These are phyloP conservation scores for Rhynchosporium secalis DNA, from an alignment of 2,329 filamentous ascomycete species.

Conservation along the genomic window DNA sequence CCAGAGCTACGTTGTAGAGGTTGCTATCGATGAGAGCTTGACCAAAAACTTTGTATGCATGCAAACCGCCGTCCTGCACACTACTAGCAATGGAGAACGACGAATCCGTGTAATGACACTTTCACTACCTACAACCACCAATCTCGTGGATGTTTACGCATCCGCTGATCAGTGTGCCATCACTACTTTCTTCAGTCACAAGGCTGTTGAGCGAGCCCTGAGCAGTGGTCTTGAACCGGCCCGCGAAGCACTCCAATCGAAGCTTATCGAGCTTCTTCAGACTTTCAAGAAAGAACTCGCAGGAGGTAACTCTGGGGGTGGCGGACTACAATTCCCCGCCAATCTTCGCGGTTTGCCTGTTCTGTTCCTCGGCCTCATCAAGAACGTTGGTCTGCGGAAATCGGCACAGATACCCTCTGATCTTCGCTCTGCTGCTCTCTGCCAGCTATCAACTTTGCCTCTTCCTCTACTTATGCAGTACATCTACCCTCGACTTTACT, in stretches of 20 bases:
- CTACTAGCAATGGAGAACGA: conserved; percentile 95
- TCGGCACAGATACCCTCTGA: conserved; percentile 93
- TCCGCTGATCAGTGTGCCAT: conserved; percentile 94
- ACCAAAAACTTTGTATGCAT: conserved; percentile 89
- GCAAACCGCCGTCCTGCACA: conserved; percentile 93
- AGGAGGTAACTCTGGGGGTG: conserved; percentile 89
- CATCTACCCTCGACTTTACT: conserved; percentile 84
- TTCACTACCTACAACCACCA: conserved; percentile 88
- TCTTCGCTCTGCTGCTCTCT: conserved; percentile 88
- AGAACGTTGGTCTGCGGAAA: conserved; percentile 91
- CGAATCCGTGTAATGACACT: conserved; percentile 93
- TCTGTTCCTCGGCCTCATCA: conserved; percentile 91
- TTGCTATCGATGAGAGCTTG: conserved; percentile 93
- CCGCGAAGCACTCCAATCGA: conserved; percentile 84
- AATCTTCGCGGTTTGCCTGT: conserved; percentile 88
- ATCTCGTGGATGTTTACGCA: conserved; percentile 86
- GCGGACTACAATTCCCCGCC: conserved; percentile 88
- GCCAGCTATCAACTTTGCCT: conserved; percentile 89
- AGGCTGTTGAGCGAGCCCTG: conserved; percentile 88
- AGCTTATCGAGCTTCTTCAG: conserved; percentile 87
- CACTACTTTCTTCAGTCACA: conserved; percentile 93
- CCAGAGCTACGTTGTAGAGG: conserved; percentile 96
- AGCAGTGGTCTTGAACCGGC: conserved; percentile 87
- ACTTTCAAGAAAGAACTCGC: conserved; percentile 97
- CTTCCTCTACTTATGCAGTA: conserved; percentile 89